Percentiles rank a stretch among this genome's conserved stretches.
These are phyloP conservation scores for Saururus chinensis DNA, from an alignment of 164 flowering plant species.

Conservation along the genomic window DNA sequence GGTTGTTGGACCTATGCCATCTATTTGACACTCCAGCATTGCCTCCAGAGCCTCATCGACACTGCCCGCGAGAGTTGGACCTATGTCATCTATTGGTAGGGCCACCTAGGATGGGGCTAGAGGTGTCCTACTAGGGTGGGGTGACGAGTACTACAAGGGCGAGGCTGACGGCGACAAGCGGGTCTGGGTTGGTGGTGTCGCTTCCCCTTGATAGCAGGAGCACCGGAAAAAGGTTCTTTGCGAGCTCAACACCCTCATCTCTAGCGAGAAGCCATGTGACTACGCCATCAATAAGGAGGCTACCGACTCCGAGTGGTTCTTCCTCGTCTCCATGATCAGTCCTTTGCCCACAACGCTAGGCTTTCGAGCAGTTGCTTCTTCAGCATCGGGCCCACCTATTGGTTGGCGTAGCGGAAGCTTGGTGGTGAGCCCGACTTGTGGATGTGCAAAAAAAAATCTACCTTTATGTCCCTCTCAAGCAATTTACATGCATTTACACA, in stretches of 20 bases:
- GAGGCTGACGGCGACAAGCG: constrained; percentile 37
- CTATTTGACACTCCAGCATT: constrained; percentile 72
- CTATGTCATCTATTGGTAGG: constrained; percentile 94
- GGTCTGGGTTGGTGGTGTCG: constrained; percentile 2
- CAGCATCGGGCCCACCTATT: constrained; percentile 25
- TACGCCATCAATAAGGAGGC: constrained; percentile 75
- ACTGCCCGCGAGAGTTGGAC: constrained; percentile 71
- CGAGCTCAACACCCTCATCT: constrained; percentile 68
- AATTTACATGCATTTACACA: no score
- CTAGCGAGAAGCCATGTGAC: constrained; percentile 26
- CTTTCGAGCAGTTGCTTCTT: constrained; percentile 67
- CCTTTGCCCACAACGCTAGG: constrained; percentile 48
- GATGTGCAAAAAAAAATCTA: no score
- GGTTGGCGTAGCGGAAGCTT: no score
- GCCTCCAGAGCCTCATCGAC: constrained; percentile 68
- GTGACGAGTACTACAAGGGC: constrained; percentile 87
- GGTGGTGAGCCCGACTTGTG: no score
- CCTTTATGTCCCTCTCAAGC: no score
- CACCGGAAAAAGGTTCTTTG: constrained; percentile 70
- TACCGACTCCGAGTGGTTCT: constrained; percentile 96
- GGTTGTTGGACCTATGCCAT: no score
- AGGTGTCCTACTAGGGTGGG: constrained; percentile 55
- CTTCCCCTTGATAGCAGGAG: constrained; percentile 45
- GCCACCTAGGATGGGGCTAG: constrained; percentile 41
- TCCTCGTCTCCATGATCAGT: constrained; percentile 88